Conservation (phyloP, 1,284 basidiomycete genomes). For the Rhodofomes roseus region DNA sequence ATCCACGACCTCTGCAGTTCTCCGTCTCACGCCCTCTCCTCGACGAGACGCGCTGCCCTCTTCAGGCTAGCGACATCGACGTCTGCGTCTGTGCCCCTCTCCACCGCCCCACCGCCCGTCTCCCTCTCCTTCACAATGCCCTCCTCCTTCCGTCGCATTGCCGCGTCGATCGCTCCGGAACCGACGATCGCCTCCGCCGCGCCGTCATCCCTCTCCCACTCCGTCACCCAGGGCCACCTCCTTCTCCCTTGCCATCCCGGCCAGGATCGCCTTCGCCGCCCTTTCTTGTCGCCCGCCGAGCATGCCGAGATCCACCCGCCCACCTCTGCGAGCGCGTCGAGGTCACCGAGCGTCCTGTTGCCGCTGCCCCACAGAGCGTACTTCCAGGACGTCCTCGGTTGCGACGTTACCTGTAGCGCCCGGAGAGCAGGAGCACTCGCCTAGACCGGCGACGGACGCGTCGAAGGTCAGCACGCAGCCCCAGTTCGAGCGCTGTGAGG, state of each 20-base stretch:
- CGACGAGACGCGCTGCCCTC: too few species aligned
- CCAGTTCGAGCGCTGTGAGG: constrained; percentile 57
- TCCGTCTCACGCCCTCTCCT: too few species aligned
- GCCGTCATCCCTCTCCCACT: constrained; percentile 21
- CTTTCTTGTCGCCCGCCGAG: constrained; percentile 72
- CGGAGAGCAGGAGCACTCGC: constrained; percentile 94
- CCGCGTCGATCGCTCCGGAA: too few species aligned
- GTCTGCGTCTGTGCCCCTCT: too few species aligned
- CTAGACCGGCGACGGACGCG: constrained; percentile 81
- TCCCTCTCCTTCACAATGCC: too few species aligned
- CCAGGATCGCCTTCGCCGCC: constrained; percentile 75
- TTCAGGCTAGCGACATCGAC: too few species aligned
- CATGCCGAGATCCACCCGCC: constrained; percentile 78
- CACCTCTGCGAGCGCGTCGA: constrained; percentile 66
- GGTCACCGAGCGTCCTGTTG: constrained; percentile 61
- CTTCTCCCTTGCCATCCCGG: constrained; percentile 40
- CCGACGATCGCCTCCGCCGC: too few species aligned
- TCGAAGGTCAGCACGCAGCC: constrained; percentile 71
- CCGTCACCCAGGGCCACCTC: constrained; percentile 23
- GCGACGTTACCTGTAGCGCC: constrained; percentile 94
- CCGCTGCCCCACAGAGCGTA: constrained; percentile 75
- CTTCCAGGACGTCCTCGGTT: constrained; percentile 86
- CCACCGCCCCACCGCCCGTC: too few species aligned
- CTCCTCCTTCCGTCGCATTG: too few species aligned
- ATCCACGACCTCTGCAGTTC: too few species aligned